These are phyloP conservation scores for Elymus sibiricus DNA, from an alignment of 176 grass and related monocot species.

Conservation along the genomic window DNA sequence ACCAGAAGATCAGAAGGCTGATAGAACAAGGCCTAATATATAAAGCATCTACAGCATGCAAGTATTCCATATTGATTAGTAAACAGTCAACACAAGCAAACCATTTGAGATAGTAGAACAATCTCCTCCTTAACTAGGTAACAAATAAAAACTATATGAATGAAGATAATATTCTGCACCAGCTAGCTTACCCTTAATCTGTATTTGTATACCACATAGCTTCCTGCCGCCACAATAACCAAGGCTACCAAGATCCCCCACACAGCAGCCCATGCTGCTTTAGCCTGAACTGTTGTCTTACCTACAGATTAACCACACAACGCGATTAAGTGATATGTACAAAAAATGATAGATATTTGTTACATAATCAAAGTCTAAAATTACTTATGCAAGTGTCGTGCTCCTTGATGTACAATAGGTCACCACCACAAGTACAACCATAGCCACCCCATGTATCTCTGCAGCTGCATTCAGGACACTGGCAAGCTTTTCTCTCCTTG, in stretches of 20 bases:
- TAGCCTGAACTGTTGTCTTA: constrained; percentile 56
- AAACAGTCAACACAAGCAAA: background rate
- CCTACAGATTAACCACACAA: constrained; percentile 36
- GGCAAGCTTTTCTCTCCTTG: constrained; percentile 63
- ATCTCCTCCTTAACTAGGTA: background rate
- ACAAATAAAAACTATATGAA: constrained; percentile 1
- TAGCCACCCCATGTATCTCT: constrained; percentile 72
- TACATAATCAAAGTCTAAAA: background rate
- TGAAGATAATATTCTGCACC: background rate
- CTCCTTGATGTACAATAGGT: constrained; percentile 63
- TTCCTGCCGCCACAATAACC: constrained; percentile 39
- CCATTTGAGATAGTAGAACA: background rate
- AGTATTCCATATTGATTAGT: background rate
- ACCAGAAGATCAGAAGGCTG: background rate
- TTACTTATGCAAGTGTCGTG: constrained; percentile 69
- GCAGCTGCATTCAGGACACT: constrained; percentile 61
- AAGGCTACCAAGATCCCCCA: constrained; percentile 59
- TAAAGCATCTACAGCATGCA: background rate
- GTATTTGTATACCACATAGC: constrained; percentile 72
- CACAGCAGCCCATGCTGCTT: constrained; percentile 69
- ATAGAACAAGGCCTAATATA: background rate
- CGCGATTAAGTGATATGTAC: background rate
- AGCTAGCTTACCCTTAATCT: constrained; percentile 69
- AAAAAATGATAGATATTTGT: background rate
- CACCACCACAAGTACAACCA: constrained; percentile 57